Evolutionary conservation across 1,284 basidiomycete species (phyloP).

Genomic region (Trametes polyzona): DNA sequence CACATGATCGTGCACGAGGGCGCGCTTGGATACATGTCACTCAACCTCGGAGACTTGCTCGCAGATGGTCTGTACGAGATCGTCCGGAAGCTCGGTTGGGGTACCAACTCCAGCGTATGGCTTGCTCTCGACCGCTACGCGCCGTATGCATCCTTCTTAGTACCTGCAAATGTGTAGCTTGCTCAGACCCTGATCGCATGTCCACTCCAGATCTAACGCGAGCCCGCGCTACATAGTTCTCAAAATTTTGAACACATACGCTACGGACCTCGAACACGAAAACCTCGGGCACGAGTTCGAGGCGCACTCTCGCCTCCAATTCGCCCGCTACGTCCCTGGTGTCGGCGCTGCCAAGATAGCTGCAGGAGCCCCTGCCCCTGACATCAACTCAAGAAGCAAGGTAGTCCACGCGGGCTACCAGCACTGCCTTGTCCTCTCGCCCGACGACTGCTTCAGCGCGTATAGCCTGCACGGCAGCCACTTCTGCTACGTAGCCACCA

Average conservation of each 20-base stretch:
- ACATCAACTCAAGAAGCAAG: no score
- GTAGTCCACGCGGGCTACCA: background rate
- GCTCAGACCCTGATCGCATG: background rate
- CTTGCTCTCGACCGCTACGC: background rate
- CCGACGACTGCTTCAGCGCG: background rate
- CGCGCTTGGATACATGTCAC: slow-evolving; percentile 1
- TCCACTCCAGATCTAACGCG: no score
- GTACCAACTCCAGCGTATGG: slow-evolving; percentile 9
- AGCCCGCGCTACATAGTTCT: no score
- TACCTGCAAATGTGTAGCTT: background rate
- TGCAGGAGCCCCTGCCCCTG: no score
- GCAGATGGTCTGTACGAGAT: slow-evolving; percentile 4
- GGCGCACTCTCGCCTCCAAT: no score
- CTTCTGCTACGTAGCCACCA: background rate
- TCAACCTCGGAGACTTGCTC: slow-evolving; percentile 6
- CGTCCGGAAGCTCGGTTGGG: slow-evolving; percentile 17
- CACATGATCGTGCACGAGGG: slow-evolving; percentile 4
- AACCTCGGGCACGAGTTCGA: no score
- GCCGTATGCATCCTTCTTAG: background rate
- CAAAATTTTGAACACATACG: no score
- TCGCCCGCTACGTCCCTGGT: no score
- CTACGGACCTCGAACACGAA: no score
- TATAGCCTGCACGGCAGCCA: background rate
- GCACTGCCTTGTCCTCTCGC: background rate
- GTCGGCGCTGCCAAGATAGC: background rate